Conservation (phyloP, 2,329 filamentous ascomycete genomes). For the Epichloe baconii region DNA sequence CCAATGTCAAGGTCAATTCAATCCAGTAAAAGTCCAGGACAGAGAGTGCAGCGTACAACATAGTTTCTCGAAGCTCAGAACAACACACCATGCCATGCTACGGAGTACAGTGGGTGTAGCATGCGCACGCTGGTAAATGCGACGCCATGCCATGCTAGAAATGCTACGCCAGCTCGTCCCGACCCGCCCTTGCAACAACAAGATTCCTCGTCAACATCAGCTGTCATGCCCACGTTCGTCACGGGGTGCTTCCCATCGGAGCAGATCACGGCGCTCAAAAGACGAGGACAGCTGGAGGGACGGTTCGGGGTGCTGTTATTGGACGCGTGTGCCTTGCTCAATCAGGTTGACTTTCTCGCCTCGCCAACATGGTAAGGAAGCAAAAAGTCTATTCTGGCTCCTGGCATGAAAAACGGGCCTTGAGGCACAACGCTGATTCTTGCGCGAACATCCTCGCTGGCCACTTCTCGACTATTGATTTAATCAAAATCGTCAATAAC, state of each 20-base stretch:
- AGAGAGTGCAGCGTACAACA: background rate
- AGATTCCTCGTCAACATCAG: slow-evolving; percentile 1
- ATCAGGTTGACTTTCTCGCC: no score
- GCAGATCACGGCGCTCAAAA: no score
- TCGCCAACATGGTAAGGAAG: no score
- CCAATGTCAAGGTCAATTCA: no score
- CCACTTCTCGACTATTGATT: background rate
- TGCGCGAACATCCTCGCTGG: background rate
- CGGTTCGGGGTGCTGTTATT: no score
- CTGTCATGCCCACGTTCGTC: slow-evolving; percentile 3
- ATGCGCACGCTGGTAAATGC: background rate
- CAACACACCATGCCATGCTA: background rate
- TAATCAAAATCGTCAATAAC: background rate
- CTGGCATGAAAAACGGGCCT: no score
- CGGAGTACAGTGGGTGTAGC: no score
- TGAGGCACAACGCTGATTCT: no score
- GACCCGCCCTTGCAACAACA: background rate
- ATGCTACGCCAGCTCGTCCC: background rate
- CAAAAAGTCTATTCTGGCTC: no score
- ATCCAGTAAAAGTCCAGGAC: background rate
- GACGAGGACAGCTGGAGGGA: no score
- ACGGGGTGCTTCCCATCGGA: no score
- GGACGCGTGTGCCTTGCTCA: no score
- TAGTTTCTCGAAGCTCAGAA: background rate
- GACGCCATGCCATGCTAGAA: background rate